Evolutionary conservation across 148 eudicot genomes (phyloP), one percentile per base, ranked within the genome.

Genomic region (Cornus florida): DNA sequence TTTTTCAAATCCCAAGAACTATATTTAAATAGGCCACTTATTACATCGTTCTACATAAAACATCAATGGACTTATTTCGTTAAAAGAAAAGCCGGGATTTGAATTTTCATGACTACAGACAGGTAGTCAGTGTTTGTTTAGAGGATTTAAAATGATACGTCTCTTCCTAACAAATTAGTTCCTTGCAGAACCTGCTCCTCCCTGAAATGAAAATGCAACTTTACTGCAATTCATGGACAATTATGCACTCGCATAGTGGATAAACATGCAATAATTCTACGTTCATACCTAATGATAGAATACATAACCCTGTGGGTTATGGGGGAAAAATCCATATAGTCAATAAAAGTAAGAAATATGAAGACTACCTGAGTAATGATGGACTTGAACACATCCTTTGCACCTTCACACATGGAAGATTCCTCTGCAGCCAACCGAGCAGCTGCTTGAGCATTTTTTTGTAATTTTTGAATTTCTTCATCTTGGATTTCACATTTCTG

Each of bases 401-500:
- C 91, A 69, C 71, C 78, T 59, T 73, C 60, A 65, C 85, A 84
- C 77, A 84, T 92, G 32, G 88, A 83, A 17, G 93, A 87, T 88
- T 88, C 91, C 57, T 90, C 94, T 6, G 89, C 86, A 71, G 91
- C 94, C 68, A 90, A 72, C 10, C 67, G 56, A 70, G 82, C 73
- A 77, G 93, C 87, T 72, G 91, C 92, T 67, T 84, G 82, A 39
- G 86, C 89, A 62, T 62, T 74, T 67, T 88, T 84, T 53, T 83
- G 85, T 70, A 91, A 77, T 53, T 90, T 93, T 28, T 87, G 83
- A 80, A 90, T 89, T 81, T 96, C 98, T 64, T 79, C 85, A 68
- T 96, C 92, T 82, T 93, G 93, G 60, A 67, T 60, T 76, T 89
- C 90, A 81, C 92, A 86, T 72, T 91, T 96, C 83, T 86, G 85